These are phyloP conservation scores for Pseudogymnoascus sp. DNA, from an alignment of 2,329 filamentous ascomycete species.

Conservation along the genomic window DNA sequence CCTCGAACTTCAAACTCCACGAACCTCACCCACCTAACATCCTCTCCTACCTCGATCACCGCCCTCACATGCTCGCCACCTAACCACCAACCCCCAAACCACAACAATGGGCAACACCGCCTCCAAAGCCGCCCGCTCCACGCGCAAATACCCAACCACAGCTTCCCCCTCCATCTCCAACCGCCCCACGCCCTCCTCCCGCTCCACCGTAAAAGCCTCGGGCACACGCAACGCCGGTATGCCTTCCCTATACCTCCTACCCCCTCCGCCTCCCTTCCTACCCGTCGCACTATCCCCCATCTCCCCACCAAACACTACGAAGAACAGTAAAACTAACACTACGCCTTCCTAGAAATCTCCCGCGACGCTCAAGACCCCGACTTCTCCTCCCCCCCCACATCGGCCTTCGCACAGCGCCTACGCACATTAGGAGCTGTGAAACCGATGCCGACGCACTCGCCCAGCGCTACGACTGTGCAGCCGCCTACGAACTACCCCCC, in stretches of 20 bases:
- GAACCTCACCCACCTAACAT: background rate
- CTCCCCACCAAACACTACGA: no score
- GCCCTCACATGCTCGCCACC: background rate
- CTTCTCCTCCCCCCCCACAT: background rate
- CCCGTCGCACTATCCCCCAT: no score
- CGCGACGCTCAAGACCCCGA: conserved; percentile 8
- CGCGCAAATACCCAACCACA: background rate
- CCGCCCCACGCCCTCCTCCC: background rate
- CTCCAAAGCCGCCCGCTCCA: conserved; percentile 2
- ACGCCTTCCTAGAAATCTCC: background rate
- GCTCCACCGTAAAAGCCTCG: background rate
- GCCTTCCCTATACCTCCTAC: background rate
- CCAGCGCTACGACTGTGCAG: background rate
- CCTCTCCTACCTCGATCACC: background rate
- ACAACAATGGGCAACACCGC: background rate
- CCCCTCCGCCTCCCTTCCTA: background rate
- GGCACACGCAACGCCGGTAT: background rate
- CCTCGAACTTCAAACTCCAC: background rate
- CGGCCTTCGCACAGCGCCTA: background rate
- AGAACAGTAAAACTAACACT: background rate
- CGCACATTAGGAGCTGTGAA: conserved; percentile 1
- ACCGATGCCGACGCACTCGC: background rate
- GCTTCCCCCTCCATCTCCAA: background rate
- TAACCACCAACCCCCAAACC: background rate
- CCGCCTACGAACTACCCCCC: background rate